phyloP scores from a whole-genome alignment of 805 yeast genomes.

The Lipomyces anomalus region DNA sequence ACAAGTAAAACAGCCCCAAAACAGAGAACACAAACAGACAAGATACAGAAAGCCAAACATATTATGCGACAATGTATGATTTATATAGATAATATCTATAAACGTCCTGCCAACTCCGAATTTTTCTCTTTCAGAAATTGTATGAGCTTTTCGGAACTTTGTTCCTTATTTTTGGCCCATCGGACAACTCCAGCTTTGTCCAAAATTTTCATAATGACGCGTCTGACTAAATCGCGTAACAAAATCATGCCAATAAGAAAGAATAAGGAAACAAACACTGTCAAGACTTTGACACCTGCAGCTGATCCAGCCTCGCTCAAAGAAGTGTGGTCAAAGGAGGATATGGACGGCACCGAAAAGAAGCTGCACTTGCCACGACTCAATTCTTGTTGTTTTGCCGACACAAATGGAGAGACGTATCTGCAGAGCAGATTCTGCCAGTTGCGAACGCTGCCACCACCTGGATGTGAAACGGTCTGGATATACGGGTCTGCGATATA shows the following conservation, averaged over 20 bases:
- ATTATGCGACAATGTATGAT: too few relatives aligned
- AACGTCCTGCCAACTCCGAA: neutral
- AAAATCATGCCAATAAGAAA: constrained; percentile 1
- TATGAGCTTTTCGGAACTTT: too few relatives aligned
- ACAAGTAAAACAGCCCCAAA: too few relatives aligned
- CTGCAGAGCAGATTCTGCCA: constrained; percentile 3
- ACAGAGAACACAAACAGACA: too few relatives aligned
- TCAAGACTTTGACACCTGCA: constrained; percentile 3
- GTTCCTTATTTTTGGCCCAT: neutral
- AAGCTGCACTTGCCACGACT: neutral
- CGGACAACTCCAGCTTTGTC: neutral
- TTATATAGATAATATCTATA: too few relatives aligned
- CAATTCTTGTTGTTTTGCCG: neutral
- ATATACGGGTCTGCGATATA: constrained; percentile 8
- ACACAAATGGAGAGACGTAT: constrained; percentile 1
- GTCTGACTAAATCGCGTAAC: constrained; percentile 7
- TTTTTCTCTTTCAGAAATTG: neutral
- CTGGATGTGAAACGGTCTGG: constrained; percentile 1
- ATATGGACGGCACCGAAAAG: neutral
- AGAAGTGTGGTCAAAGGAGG: neutral
- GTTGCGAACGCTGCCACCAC: neutral
- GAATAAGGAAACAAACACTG: neutral
- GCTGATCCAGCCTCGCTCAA: neutral
- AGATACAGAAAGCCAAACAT: too few relatives aligned
- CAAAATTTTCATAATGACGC: neutral